Percentiles rank a stretch among this genome's conserved stretches.
Evolutionary conservation across 2,329 filamentous ascomycete genomes (phyloP).

Genomic region (Camptophora hylomeconis): DNA sequence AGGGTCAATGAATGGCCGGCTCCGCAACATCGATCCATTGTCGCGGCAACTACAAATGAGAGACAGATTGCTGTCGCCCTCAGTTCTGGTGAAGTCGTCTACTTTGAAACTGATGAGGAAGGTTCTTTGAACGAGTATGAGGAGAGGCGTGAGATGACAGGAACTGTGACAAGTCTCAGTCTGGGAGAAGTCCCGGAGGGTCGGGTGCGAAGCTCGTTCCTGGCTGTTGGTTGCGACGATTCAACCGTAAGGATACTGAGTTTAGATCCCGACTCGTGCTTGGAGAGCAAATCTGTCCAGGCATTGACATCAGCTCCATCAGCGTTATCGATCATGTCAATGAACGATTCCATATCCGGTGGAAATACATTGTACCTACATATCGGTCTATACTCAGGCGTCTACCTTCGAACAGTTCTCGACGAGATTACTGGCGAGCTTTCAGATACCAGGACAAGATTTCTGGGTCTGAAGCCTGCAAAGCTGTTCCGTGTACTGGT

Average conservation of each 20-base stretch:
- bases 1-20: constrained; percentile 86
- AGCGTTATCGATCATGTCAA: constrained; percentile 79
- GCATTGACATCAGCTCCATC: constrained; percentile 83
- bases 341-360: constrained; percentile 85
- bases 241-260: constrained; percentile 88
- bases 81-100: constrained; percentile 92
- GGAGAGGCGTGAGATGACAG: constrained; percentile 88
- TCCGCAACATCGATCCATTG: constrained; percentile 87
- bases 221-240: constrained; percentile 94
- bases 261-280: constrained; percentile 73
- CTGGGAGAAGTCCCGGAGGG: constrained; percentile 87
- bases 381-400: constrained; percentile 87
- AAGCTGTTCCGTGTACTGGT: constrained; percentile 86
- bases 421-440: constrained; percentile 94
- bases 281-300: constrained; percentile 90
- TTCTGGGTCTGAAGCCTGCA: constrained; percentile 80
- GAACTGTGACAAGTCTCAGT: constrained; percentile 88
- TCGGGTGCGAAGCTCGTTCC: constrained; percentile 73
- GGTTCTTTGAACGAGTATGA: constrained; percentile 87
- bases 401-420: constrained; percentile 87
- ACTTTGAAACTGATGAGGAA: constrained; percentile 93
- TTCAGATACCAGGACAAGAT: constrained; percentile 86
- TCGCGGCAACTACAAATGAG: constrained; percentile 85
- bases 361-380: constrained; percentile 86
- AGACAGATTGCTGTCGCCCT: constrained; percentile 86